Base-by-base conservation (phyloP, 2,329 filamentous ascomycete species). In the Phoma sp. region DNA sequence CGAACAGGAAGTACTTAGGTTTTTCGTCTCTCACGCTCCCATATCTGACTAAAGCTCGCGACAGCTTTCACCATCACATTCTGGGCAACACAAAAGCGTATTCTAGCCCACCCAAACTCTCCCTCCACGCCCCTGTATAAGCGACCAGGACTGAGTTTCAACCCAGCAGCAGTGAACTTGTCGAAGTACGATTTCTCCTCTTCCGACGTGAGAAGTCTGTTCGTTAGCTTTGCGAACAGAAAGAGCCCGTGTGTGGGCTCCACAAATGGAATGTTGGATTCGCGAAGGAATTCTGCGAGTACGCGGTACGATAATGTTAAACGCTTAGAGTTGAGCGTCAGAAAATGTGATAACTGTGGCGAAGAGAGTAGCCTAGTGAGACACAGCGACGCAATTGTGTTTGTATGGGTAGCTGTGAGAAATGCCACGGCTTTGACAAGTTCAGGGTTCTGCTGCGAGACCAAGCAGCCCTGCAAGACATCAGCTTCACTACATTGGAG, bases 91-190 rank as follows among this genome's bases (percentile, higher is more conserved):
- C 61, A 61, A 35, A 73, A 71, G 19, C 63, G 49, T 29, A 73
- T 55, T 39, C 70, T 61, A 13, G 60, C 62, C 70, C 70, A 73
- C 2, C 70, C 70, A 60, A 51, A 65, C 36, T 71, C 63, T n/a
- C 47, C 58, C 25, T 72, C 65, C 1, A 69, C 64, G 1, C 68
- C 70, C 8, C 52, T 65, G 47, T 63, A 70, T 1, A 51, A 43
- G 12, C 46, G 49, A 1, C 68, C 68, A 4, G 54, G 59, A 2
- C 61, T 56, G 6, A 70, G 57, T 9, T 43, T 49, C 2, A 73
- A 52, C 0, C 69, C 69, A n/a, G 29, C 29, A 6, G 29, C 29
- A 31, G 13, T 31, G 3, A 31, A 9, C 29, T 8, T 13, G 10
- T 31, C 29, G 10, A 31, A 31, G 29, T 31, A 31, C 13, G 29